Evolutionary conservation across 208 protist species (phyloP), one percentile per base, ranked within the genome.

Genomic region (Trypanosoma brucei): DNA sequence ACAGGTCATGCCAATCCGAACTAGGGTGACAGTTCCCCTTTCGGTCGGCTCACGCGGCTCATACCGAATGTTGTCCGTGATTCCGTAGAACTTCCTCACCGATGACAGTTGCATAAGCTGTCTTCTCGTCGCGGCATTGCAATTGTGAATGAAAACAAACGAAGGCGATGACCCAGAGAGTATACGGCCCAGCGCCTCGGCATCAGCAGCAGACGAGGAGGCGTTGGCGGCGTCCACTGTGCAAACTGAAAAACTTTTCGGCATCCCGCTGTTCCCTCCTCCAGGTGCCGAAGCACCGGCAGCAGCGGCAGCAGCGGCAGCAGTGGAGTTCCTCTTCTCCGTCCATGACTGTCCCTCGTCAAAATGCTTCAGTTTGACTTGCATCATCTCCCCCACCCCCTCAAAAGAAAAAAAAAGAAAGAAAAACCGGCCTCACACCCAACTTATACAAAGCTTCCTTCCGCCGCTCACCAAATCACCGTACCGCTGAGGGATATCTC

Each of bases 131-230:
- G 78, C 53, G 4, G 63, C 46, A 0, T 75, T 76, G 14, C 83
- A 73, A 52, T 86, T 85, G 52, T 92, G 83, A 51, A 92, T 65
- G 53, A 92, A 66, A n/a, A 79, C 81, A 49, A 89, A 76, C 2
- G 84, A 77, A 11, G 88, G 85, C 0, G 62, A 45, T 35, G 77
- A 81, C 22, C 59, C 30, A 34, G 42, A 14, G 42, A 94, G 63
- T 11, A 89, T 50, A 22, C 81, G 83, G 51, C 72, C 75, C 59
- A 94, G 71, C 40, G 65, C 61, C 8, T 94, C 85, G 30, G 86
- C 67, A 22, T 92, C 83, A 7, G 39, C 72, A 37, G 40, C 49
- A 8, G 68, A 50, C 0, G 53, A 53, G 1, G 78, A 71, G 37
- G 78, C 45, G 50, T 78, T 69, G 53, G 58, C 68, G 39, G 86